Percentiles rank a stretch among this genome's conserved stretches.
Conservation (phyloP, 2,329 filamentous ascomycete genomes). For the Talaromyces sp. region DNA sequence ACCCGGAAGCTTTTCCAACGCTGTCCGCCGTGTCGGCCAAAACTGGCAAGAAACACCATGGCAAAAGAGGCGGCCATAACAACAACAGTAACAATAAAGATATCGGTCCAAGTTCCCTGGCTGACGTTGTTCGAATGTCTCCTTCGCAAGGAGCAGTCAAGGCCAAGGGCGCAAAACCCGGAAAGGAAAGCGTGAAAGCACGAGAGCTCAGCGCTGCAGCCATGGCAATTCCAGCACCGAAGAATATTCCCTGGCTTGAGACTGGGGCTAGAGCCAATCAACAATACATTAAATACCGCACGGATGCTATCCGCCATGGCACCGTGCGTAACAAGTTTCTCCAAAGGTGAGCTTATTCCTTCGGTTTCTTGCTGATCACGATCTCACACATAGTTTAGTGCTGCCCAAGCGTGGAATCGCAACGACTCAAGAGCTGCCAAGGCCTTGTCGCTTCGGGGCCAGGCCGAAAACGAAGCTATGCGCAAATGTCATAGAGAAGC, state of each 20-base stretch:
- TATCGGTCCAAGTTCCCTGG: conserved; percentile 69
- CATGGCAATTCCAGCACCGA: conserved; percentile 77
- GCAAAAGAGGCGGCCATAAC: conserved; percentile 79
- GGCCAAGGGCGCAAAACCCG: conserved; percentile 51
- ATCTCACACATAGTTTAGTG: conserved; percentile 48
- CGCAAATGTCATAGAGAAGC: conserved; percentile 93
- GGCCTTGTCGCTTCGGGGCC: conserved; percentile 85
- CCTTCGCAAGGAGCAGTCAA: conserved; percentile 68
- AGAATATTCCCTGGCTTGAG: conserved; percentile 94
- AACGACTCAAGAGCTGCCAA: conserved; percentile 96
- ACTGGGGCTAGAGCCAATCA: conserved; percentile 88
- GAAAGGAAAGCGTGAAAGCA: conserved; percentile 57
- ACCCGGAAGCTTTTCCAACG: conserved; percentile 91
- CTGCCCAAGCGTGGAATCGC: conserved; percentile 96
- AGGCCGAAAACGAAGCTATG: conserved; percentile 97
- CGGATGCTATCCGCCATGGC: conserved; percentile 95
- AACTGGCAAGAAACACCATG: conserved; percentile 84
- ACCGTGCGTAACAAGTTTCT: conserved; percentile 95
- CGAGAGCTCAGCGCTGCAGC: conserved; percentile 77
- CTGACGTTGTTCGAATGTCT: conserved; percentile 93
- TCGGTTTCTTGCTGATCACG: background rate
- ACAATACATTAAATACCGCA: conserved; percentile 87
- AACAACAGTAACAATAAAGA: conserved; percentile 66
- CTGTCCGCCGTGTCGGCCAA: conserved; percentile 69
- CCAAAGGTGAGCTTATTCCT: conserved; percentile 61